phyloP scores from a whole-genome alignment of 371 early-diverging fungal genomes.

The Saksenaea oblongispora region DNA sequence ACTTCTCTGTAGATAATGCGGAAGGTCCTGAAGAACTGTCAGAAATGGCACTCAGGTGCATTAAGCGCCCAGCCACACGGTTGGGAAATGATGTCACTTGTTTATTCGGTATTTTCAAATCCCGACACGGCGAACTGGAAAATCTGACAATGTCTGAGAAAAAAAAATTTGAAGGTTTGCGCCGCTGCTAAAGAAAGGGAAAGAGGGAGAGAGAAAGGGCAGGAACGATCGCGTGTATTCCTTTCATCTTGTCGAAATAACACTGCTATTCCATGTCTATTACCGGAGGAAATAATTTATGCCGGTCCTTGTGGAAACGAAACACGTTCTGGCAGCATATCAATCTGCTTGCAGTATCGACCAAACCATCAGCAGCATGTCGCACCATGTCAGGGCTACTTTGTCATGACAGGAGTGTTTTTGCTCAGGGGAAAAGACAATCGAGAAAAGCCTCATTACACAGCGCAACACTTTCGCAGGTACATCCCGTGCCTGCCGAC shows the following conservation, averaged over 20 bases:
- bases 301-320: slow-evolving; percentile 1
- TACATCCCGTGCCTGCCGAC: not conserved
- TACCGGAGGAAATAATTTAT: slow-evolving; percentile 1
- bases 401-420: not conserved
- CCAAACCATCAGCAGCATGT: not conserved
- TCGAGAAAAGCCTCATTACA: not conserved
- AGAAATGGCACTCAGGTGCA: no score
- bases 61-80: not conserved
- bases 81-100: not conserved
- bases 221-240: slow-evolving; percentile 1
- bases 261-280: not conserved
- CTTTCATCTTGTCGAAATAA: not conserved
- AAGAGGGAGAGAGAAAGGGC: not conserved
- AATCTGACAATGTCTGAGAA: not conserved
- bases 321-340: not conserved
- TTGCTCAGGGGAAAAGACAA: not conserved
- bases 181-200: not conserved
- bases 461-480: not conserved
- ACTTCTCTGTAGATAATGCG: no score
- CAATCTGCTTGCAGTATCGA: not conserved
- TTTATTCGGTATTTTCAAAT: not conserved
- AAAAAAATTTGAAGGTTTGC: not conserved
- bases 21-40: no score
- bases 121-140: not conserved
- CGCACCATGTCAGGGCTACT: not conserved